A percentile compares a stretch with the other conserved stretches of the same genome.
Evolutionary conservation across 192 early-diverging fungal species (phyloP).

Genomic region (Umbelopsis vinacea): DNA sequence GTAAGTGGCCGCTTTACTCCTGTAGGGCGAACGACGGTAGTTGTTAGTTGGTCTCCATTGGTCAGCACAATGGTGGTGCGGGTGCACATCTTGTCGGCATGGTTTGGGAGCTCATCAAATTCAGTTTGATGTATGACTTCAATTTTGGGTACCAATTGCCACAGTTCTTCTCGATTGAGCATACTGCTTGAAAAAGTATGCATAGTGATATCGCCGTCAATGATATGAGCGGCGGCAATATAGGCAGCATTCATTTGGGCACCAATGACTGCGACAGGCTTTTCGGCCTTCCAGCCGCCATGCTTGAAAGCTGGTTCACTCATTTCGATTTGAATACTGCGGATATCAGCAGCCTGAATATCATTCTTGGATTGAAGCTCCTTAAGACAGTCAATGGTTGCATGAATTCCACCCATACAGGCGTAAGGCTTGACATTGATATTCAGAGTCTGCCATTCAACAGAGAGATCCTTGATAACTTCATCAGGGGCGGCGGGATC

Average conservation of each 20-base stretch:
- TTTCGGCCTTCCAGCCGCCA: slow-evolving; percentile 23
- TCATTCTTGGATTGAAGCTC: slow-evolving; percentile 4
- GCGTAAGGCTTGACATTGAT: slow-evolving; percentile 28
- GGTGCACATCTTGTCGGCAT: slow-evolving; percentile 19
- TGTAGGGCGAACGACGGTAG: slow-evolving; percentile 23
- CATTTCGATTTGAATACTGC: slow-evolving; percentile 21
- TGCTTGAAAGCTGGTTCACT: slow-evolving; percentile 17
- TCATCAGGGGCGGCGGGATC: background rate
- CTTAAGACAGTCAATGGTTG: slow-evolving; percentile 30
- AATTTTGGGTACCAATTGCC: slow-evolving; percentile 20
- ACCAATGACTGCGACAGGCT: slow-evolving; percentile 20
- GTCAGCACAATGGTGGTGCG: background rate
- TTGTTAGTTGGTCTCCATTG: background rate
- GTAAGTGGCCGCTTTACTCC: slow-evolving; percentile 23
- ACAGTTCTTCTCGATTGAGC: slow-evolving; percentile 19
- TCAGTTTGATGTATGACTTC: slow-evolving; percentile 16
- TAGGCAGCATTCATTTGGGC: slow-evolving; percentile 30
- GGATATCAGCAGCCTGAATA: background rate
- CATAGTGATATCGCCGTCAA: slow-evolving; percentile 18
- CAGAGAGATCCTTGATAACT: slow-evolving; percentile 13
- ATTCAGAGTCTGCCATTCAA: slow-evolving; percentile 22
- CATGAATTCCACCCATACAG: slow-evolving; percentile 29
- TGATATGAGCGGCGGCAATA: slow-evolving; percentile 18
- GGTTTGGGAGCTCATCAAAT: slow-evolving; percentile 21
- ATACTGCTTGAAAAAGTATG: slow-evolving; percentile 16